phyloP scores from a whole-genome alignment of 768 basidiomycete genomes.

The Hypholoma sublateritium region DNA sequence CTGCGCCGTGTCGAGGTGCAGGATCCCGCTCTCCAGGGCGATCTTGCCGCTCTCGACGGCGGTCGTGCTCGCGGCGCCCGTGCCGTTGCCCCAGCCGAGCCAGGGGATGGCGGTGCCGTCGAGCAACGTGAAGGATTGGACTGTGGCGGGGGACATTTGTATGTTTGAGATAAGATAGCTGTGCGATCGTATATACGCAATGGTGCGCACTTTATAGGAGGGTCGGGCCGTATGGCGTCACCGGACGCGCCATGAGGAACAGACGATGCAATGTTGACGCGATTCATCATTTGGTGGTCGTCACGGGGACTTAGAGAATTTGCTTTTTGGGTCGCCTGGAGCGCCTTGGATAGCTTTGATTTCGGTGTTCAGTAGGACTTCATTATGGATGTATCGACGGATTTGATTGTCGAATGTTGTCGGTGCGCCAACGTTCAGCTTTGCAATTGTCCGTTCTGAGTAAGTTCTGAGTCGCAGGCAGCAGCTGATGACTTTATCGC shows the following conservation, averaged over 20 bases:
- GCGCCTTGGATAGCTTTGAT: no score
- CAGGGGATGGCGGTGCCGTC: conserved; percentile 42
- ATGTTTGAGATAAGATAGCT: not conserved
- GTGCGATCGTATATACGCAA: not conserved
- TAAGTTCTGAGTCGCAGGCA: no score
- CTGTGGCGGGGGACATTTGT: not conserved
- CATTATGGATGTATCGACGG: no score
- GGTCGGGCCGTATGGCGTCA: conserved; percentile 1
- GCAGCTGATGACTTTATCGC: no score
- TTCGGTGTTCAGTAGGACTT: no score
- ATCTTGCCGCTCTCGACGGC: conserved; percentile 27
- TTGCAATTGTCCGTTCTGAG: no score
- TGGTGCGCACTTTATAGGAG: not conserved
- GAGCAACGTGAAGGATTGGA: conserved; percentile 21
- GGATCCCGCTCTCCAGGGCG: conserved; percentile 41
- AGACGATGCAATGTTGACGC: not conserved
- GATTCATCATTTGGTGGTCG: not conserved
- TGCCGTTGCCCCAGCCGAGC: conserved; percentile 52
- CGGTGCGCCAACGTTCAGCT: no score
- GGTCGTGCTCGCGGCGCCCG: conserved; percentile 31
- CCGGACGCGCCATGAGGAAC: not conserved
- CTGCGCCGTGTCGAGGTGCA: conserved; percentile 55
- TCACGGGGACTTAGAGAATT: not conserved
- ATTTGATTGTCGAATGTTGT: no score
- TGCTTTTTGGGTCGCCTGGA: not conserved